Conservation (phyloP, 441 rosid species). For the Pelargonium citronellum region DNA sequence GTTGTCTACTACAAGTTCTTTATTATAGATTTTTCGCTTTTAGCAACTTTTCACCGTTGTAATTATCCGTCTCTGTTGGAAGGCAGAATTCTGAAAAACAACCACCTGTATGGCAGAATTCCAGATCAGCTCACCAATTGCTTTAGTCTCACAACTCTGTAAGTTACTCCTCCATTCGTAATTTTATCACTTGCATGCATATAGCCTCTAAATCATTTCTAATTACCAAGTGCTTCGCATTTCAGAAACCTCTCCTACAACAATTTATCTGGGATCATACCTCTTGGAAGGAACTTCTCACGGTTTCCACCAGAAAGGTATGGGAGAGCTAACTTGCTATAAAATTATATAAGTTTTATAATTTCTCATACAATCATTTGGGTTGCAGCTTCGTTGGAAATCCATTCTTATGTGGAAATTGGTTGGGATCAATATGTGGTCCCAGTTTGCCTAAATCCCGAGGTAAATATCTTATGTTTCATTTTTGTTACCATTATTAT, state of each 20-base stretch:
- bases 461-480: slow-evolving; percentile 35
- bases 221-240: background rate
- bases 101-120: slow-evolving; percentile 63
- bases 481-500: background rate
- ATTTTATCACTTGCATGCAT: too few relatives aligned
- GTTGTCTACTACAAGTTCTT: background rate
- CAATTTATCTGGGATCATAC: slow-evolving; percentile 61
- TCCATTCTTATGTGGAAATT: slow-evolving; percentile 66
- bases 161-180: slow-evolving; percentile 20
- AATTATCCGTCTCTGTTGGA: background rate
- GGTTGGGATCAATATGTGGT: slow-evolving; percentile 77
- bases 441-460: slow-evolving; percentile 41
- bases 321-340: too few relatives aligned
- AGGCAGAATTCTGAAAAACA: slow-evolving; percentile 65
- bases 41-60: background rate
- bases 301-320: slow-evolving; percentile 68
- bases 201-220: background rate
- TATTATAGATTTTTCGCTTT: background rate
- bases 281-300: slow-evolving; percentile 33
- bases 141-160: slow-evolving; percentile 66
- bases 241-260: slow-evolving; percentile 77
- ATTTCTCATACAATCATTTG: background rate
- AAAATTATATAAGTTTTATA: background rate
- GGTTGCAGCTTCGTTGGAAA: slow-evolving; percentile 64
- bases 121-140: slow-evolving; percentile 79